Percentiles rank a stretch among this genome's conserved stretches.
Evolutionary conservation across 2,329 filamentous ascomycete genomes (phyloP).

Genomic region (Clarireedia hainanense): DNA sequence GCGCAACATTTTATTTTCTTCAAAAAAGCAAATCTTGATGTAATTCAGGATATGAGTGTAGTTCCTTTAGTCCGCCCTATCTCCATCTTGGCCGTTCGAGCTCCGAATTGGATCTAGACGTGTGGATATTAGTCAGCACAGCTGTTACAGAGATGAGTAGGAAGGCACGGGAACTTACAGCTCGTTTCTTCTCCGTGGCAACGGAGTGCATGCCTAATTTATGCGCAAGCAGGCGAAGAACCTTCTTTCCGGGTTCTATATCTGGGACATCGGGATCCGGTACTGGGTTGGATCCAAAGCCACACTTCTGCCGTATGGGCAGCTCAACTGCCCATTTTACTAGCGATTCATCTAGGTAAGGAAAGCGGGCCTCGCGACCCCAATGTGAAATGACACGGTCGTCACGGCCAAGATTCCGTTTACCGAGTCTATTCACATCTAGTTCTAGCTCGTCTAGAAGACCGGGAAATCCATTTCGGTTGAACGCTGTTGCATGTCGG

Average conservation of each 20-base stretch:
- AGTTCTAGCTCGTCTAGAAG: constrained; percentile 76
- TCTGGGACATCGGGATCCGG: constrained; percentile 23
- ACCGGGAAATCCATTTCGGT: constrained; percentile 57
- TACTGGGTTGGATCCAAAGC: constrained; percentile 49
- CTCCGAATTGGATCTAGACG: constrained; percentile 69
- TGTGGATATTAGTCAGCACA: not conserved
- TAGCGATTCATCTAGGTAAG: constrained; percentile 80
- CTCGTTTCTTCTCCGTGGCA: constrained; percentile 85
- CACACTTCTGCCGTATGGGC: constrained; percentile 80
- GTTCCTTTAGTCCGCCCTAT: constrained; percentile 62
- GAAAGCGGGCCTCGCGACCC: constrained; percentile 82
- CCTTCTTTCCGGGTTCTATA: constrained; percentile 73
- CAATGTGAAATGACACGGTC: constrained; percentile 87
- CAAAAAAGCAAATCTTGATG: not conserved
- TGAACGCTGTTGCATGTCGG: constrained; percentile 72
- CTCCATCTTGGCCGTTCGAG: constrained; percentile 78
- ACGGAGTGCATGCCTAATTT: constrained; percentile 63
- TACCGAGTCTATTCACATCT: constrained; percentile 77
- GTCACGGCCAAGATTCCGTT: constrained; percentile 90
- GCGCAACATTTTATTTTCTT: constrained; percentile 32
- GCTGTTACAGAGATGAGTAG: no score
- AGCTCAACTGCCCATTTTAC: constrained; percentile 70
- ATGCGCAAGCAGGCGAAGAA: constrained; percentile 69
- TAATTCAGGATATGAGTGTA: constrained; percentile 42
- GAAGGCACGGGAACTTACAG: constrained; percentile 45